phyloP scores from a whole-genome alignment of 192 early-diverging fungal species.

The Backusella australiensis region DNA sequence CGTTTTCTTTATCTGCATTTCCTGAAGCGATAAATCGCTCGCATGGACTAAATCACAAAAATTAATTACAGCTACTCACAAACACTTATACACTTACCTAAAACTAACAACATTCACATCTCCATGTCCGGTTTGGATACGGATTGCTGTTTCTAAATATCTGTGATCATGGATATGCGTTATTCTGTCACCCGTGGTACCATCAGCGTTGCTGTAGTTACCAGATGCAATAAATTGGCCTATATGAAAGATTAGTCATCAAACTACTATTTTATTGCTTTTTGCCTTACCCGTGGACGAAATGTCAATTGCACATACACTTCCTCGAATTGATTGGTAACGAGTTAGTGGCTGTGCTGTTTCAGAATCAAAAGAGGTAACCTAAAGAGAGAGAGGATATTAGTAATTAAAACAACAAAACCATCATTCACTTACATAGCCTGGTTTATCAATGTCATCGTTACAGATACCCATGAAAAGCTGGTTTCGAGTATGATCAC shows the following conservation, averaged over 20 bases:
- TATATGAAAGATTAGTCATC: background rate
- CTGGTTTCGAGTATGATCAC: background rate
- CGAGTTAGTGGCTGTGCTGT: background rate
- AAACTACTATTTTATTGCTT: background rate
- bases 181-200: conserved; percentile 11
- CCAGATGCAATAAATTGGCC: conserved; percentile 17
- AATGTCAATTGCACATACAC: conserved; percentile 10
- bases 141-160: background rate
- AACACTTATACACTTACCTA: conserved; percentile 4
- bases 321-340: background rate
- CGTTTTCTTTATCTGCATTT: conserved; percentile 7
- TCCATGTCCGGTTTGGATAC: background rate
- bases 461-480: conserved; percentile 14
- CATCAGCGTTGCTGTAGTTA: conserved; percentile 9
- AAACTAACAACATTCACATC: conserved; percentile 25
- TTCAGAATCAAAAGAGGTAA: conserved; percentile 4
- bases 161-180: conserved; percentile 16
- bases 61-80: background rate
- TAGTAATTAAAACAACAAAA: background rate
- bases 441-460: background rate
- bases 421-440: conserved; percentile 11
- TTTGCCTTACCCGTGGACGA: conserved; percentile 11
- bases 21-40: conserved; percentile 22
- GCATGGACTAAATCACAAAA: conserved; percentile 16
- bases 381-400: background rate